Evolutionary conservation across 2,329 filamentous ascomycete genomes (phyloP), one percentile per base, ranked within the genome.

Genomic region (Calonectria honghensis): DNA sequence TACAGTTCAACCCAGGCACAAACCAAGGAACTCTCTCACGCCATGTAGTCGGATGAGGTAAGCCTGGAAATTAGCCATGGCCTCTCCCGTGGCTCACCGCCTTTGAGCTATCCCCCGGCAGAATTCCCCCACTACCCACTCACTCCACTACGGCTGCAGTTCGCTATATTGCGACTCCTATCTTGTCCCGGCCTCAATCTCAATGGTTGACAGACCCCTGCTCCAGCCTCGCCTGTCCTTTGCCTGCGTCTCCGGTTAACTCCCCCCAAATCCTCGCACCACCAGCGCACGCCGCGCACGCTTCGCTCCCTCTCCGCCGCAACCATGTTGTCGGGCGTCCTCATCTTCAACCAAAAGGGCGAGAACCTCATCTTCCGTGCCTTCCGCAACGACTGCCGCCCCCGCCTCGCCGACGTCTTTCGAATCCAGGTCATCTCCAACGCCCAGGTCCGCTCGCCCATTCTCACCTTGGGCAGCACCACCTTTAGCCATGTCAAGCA

Each of bases 401-500:
- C 97, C 70, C 95, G 97, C 68, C 94, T 99, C 78, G 97, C 97
- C 87, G 97, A 99, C 85, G 96, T 99, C 88, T 99, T 99, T 88
- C 96, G 97, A 86, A 99, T 99, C 86, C 97, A 99, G 85, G 96
- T 99, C 88, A 98, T 99, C 85, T 98, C 96, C 81, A 99, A 99
- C 85, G 94, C 97, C 68, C 96, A 98, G 86, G 97, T 99, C 75
- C 95, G 97, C 79, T 98, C 97, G 79, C 97, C 97, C 74, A 98
- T 99, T 86, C 90, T 99, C 81, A 99, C 97, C 6, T 92, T 99
- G 73, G 97, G 97, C 78, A 98, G 95, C 85, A 99, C 97, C 72
- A 99, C 97, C 61, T 99, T 99, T 87, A 98, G 96, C 89, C 97
- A 99, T 93, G 96, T 99, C 87, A 98, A 98, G 86, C 96, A 98